Evolutionary conservation across 257 asterid genomes (phyloP).

Genomic region (Sherardia arvensis): DNA sequence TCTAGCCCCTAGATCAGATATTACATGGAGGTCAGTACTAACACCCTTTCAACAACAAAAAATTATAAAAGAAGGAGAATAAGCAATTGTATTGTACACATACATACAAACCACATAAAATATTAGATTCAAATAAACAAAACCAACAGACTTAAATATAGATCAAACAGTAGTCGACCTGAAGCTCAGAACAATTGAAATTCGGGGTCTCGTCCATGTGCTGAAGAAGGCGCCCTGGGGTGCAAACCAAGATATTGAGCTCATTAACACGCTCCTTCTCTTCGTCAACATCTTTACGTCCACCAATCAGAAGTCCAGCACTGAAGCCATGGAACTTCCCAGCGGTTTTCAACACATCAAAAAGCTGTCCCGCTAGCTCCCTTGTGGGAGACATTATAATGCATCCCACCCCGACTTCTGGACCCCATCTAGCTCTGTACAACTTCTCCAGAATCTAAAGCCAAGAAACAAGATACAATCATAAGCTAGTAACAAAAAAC

Average conservation of each 20-base stretch:
- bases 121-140: background rate
- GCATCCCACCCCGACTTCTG: slow-evolving; percentile 94
- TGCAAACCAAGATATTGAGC: slow-evolving; percentile 85
- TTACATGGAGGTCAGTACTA: background rate
- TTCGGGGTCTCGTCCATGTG: slow-evolving; percentile 98
- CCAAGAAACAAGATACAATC: slow-evolving; percentile 8
- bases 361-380: slow-evolving; percentile 81
- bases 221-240: slow-evolving; percentile 97
- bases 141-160: background rate
- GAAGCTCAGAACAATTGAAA: slow-evolving; percentile 88
- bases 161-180: slow-evolving; percentile 41
- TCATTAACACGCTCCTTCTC: slow-evolving; percentile 81
- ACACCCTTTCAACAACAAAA: background rate
- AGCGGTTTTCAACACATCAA: slow-evolving; percentile 63
- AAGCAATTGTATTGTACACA: background rate
- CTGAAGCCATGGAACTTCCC: slow-evolving; percentile 83
- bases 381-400: slow-evolving; percentile 94
- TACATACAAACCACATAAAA: background rate
- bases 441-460: slow-evolving; percentile 73
- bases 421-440: slow-evolving; percentile 80
- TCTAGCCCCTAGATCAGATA: background rate
- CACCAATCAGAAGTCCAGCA: slow-evolving; percentile 97
- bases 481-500: background rate
- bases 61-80: background rate
- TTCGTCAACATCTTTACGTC: slow-evolving; percentile 73